Evolutionary conservation across 305 asterid genomes (phyloP), one percentile per base, ranked within the genome.

Genomic region (Fraxinus angustifolia): DNA sequence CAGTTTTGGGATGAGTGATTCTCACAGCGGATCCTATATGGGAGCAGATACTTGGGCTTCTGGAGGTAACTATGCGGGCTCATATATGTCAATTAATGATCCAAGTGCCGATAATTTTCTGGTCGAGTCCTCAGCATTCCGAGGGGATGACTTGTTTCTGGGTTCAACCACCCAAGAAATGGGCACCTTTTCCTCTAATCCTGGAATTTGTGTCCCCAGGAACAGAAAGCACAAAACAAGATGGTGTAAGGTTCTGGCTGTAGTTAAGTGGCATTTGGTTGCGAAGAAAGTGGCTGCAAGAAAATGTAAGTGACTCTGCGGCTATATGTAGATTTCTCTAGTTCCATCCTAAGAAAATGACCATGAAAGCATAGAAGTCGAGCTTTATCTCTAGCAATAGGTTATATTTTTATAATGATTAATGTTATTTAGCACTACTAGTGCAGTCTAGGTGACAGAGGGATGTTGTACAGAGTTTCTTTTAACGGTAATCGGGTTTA

Each of bases 181-280:
- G 14, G 84, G 85, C 36, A 31, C 84, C 8, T 38, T 86, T 26
- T 88, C 91, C 80, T 86, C 97, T 78, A 79, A 85, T 78, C 62
- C 90, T 62, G 88, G 85, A 82, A 68, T 87, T 73, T 76, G 65
- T 50, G 76, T 84, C 70, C 84, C 94, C 11, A 84, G 89, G 78
- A 82, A 48, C 62, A 89, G 89, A 72, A 87, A 81, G 78, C 86
- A 96, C 72, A 90, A 82, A 82, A 85, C 90, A 11, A 85, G 91
- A 67, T 93, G 97, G 99, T 91, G 97, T 87, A 93, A 91, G 88
- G 87, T 95, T 72, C 87, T 91, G 11, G 97, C 97, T 0, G 92
- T 88, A 83, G 88, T 95, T 6, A 93, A 91, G 89, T 95, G 97
- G 97, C 83, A 85, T 82, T 87, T 90, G 83, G 88, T 87, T 17